Evolutionary conservation across 345 rosid species (phyloP), one percentile per base, ranked within the genome.

Genomic region (Arabidopsis arenosa): DNA sequence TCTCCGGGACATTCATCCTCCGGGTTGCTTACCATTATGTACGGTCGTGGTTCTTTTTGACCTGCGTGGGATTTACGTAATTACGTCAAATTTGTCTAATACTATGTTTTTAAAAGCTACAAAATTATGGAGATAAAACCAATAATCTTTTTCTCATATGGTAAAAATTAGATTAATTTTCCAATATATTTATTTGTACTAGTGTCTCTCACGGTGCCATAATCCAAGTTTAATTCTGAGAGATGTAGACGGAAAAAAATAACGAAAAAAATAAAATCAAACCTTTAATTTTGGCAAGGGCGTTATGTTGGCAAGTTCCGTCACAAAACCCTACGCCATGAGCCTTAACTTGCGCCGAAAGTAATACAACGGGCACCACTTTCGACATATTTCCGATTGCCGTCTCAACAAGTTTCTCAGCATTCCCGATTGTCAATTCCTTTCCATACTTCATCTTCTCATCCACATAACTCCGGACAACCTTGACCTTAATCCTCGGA

Each of bases 21-120:
- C 32, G 95, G 90, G 61, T 92, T 70, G n/a, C 91, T 91, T 2
- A 88, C 88, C 33, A 85, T 10, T 23, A 92, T 67, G 77, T 79
- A 89, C 6, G 88, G 86, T 66, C 72, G 12, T 32, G 49, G 49
- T 43, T 51, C 60, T 26, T 67, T 18, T 32, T 36, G 6, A 70
- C 72, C 80, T 77, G 48, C 0, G 13, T 62, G 56, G 17, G 21
- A 73, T 35, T 40, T 45, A 78, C 56, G 65, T 54, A 30, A 68
- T 54, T 9, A 37, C 26, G 40, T 73, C 33, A 18, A 30, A 8
- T 57, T 54, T 7, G 28, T 56, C 26, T 15, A 8, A 9, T 35
- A 28, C 32, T 1, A 23, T 23, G 26, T 23, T 23, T 18, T 18
- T 18, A 18, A 18, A 18, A 23, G 39, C 39, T 36, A 36, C 4